Evolutionary conservation across 1,139 yeast genomes (phyloP).

Genomic region (Blastobotrys elegans): DNA sequence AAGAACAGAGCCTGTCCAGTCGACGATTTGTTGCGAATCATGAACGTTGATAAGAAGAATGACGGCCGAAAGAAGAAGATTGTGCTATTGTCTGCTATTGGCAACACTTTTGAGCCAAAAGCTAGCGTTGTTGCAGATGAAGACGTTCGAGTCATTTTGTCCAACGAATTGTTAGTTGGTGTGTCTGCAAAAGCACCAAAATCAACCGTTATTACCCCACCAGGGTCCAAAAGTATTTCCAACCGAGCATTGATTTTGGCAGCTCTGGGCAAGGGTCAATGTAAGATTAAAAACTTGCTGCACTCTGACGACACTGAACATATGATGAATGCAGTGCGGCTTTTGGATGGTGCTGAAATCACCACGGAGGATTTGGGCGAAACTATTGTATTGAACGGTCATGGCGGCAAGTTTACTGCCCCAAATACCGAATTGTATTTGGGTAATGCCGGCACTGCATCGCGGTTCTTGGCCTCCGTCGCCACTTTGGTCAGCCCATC

Average conservation of each 20-base stretch:
- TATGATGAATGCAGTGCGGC: conserved; percentile 83
- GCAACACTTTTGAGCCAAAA: conserved; percentile 79
- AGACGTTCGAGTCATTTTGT: conserved; percentile 73
- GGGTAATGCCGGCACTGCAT: conserved; percentile 98
- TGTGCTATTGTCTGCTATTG: conserved; percentile 77
- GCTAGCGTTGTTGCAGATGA: conserved; percentile 82
- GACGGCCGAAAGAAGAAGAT: conserved; percentile 88
- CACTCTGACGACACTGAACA: conserved; percentile 95
- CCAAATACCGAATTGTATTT: conserved; percentile 63
- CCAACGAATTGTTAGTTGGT: conserved; percentile 69
- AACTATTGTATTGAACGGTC: conserved; percentile 78
- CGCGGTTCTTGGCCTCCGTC: conserved; percentile 87
- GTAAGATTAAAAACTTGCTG: conserved; percentile 74
- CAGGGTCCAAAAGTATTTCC: conserved; percentile 96
- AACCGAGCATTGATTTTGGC: conserved; percentile 92
- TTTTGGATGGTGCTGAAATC: conserved; percentile 76
- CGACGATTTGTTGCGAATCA: conserved; percentile 65
- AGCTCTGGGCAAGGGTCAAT: conserved; percentile 82
- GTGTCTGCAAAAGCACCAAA: conserved; percentile 44
- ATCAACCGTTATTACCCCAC: conserved; percentile 62
- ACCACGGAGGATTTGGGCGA: conserved; percentile 79
- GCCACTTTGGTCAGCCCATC: conserved; percentile 67
- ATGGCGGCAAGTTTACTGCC: conserved; percentile 69
- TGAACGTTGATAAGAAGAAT: conserved; percentile 95
- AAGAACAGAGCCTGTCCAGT: conserved; percentile 65